Percentiles rank a stretch among this genome's conserved stretches.
Evolutionary conservation across 768 basidiomycete genomes (phyloP).

Genomic region (Exsudoporus frostii): DNA sequence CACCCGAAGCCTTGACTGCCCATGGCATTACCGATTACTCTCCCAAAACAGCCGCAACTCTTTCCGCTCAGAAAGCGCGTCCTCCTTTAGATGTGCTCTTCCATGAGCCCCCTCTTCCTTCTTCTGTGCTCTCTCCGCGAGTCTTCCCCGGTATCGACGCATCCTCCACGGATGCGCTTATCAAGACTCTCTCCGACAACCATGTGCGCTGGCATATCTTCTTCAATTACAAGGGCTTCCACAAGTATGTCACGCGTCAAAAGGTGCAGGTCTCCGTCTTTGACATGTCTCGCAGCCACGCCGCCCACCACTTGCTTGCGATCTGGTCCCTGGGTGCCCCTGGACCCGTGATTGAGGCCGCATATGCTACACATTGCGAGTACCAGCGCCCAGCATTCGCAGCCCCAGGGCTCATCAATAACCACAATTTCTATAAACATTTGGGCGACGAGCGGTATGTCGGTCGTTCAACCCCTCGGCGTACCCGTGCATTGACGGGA

Average conservation of each 20-base stretch:
- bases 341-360: slow-evolving; percentile 38
- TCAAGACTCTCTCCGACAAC: slow-evolving; percentile 45
- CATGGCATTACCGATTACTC: slow-evolving; percentile 24
- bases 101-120: slow-evolving; percentile 25
- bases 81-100: slow-evolving; percentile 22
- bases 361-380: slow-evolving; percentile 39
- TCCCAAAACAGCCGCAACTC: slow-evolving; percentile 15
- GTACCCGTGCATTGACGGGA: background rate
- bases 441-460: slow-evolving; percentile 56
- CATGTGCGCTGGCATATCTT: slow-evolving; percentile 54
- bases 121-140: slow-evolving; percentile 32
- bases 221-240: slow-evolving; percentile 41
- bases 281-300: slow-evolving; percentile 42
- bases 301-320: slow-evolving; percentile 54
- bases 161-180: slow-evolving; percentile 39
- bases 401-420: slow-evolving; percentile 17
- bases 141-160: slow-evolving; percentile 35
- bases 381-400: slow-evolving; percentile 37
- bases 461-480: background rate
- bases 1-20: slow-evolving; percentile 11
- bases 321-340: slow-evolving; percentile 60
- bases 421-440: slow-evolving; percentile 49
- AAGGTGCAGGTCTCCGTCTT: slow-evolving; percentile 5
- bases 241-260: slow-evolving; percentile 25
- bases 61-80: background rate